Evolutionary conservation across 371 early-diverging fungal genomes (phyloP), one percentile per base, ranked within the genome.

Genomic region (Funneliformis caledonium): DNA sequence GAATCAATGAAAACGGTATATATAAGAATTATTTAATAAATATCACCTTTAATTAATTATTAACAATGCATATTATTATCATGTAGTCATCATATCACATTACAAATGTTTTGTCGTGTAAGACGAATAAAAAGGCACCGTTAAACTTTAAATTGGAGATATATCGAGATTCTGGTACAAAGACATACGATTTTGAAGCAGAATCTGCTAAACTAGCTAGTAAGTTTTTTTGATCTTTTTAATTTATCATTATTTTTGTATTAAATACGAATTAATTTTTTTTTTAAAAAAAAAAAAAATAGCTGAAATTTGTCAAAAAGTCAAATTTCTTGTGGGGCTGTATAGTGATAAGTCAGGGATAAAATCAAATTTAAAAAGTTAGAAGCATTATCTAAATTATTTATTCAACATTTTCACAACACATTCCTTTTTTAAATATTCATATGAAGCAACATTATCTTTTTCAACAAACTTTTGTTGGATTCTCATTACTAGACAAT

Each of bases 171-270:
- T 85, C 86, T 6, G 93, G 91, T 68, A 89, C 87, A 81, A 95
- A 96, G 82, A 92, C 92, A 0, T 92, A 94, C 82, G 96, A 95
- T 73, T 88, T 95, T 81, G 96, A 96, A 82, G 95, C 95, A 1
- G 89, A 85, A 42, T 88, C 86, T 68, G 85, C 90, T 19, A 89
- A 93, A 61, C 91, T 92, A 83, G 93, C 95, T 31, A 84, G 92
- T 91, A 89, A 89, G 90, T 89, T 2, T 1, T n/a, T 42, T 26
- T n/a, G 9, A 42, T 14, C 19, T 47, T 45, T 42, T 14, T n/a
- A 59, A 22, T 16, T 19, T n/a, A 47, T 42, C 59, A 37, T 14
- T 56, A 33, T 26, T 10, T 10, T 47, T 31, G 16, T 50, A 47
- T 37, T 11, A 56, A 11, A 59, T 60, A 16, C 19, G 19, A 33